Base-by-base conservation (phyloP, 2,329 filamentous ascomycete genomes). In the Aureobasidium sp. region DNA sequence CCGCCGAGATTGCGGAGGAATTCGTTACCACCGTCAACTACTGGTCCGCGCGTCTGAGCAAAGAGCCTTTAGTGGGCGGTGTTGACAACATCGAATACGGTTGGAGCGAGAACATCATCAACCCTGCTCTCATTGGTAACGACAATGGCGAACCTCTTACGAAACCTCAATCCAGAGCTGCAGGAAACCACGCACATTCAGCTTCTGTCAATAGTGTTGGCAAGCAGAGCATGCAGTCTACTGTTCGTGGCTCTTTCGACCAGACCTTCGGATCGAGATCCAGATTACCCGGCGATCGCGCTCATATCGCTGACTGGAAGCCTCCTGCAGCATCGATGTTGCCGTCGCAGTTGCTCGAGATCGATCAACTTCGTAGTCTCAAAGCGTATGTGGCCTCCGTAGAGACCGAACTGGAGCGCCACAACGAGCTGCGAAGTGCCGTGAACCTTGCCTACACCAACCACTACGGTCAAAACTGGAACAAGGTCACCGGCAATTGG, bases 71-170 rank as follows among this genome's bases (percentile, higher is more conserved):
- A 36, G 84, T 93, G 37, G 94, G 94, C 62, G 93, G 92, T 62
- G 89, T 99, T 68, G 96, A 90, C 76, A 99, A 97, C 73, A 89
- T 97, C 68, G 94, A 99, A 74, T 97, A 97, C 71, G 94, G 94
- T 59, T 99, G 94, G 94, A 90, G 91, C 68, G 91, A 96, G 44
- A 80, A 82, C 22, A 86, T 97, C 64, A 86, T 97, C 69, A 85
- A 85, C 66, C 69, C 75, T 27, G 77, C 77, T 11, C 61, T 75
- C 60, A 70, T 76, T 47, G 64, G 59, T 66, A 58, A 68, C 66
- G 60, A 65, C 70, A 62, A 47, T 27, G 52, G 27, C 27, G 57
- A 53, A 25, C 51, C 34, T n/a, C 45, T 51, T 36, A n/a, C 34
- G 4, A 60, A 60, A 36, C 55, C 55, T 22, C 36, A 22, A 2